Percentiles rank a stretch among this genome's conserved stretches.
phyloP scores from a whole-genome alignment of 768 basidiomycete genomes.

The Russula sp. region DNA sequence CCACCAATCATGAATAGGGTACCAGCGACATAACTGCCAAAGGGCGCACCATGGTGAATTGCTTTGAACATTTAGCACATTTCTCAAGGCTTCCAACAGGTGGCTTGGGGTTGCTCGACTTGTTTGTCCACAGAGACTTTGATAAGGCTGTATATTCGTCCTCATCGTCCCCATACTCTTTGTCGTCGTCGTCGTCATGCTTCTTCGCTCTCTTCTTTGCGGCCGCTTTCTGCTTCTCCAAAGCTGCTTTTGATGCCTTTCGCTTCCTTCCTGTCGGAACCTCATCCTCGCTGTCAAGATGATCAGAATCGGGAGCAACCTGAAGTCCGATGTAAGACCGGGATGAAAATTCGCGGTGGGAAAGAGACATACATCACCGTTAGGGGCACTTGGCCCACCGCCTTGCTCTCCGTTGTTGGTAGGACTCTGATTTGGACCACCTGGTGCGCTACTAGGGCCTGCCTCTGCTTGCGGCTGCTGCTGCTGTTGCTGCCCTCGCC shows the following conservation, averaged over 20 bases:
- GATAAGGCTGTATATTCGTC: slow-evolving; percentile 63
- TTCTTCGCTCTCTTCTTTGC: slow-evolving; percentile 26
- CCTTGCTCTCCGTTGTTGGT: slow-evolving; percentile 21
- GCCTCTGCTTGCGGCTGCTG: slow-evolving; percentile 35
- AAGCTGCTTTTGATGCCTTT: slow-evolving; percentile 21
- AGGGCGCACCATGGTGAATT: slow-evolving; percentile 77
- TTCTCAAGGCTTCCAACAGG: slow-evolving; percentile 70
- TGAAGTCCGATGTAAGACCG: background rate
- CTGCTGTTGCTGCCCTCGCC: slow-evolving; percentile 31
- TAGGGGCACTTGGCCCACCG: slow-evolving; percentile 16
- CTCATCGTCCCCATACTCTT: slow-evolving; percentile 41
- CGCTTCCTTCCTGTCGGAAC: slow-evolving; percentile 19
- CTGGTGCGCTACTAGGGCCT: slow-evolving; percentile 34
- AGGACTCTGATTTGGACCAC: slow-evolving; percentile 15
- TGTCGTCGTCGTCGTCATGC: slow-evolving; percentile 34
- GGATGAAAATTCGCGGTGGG: background rate
- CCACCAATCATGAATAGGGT: background rate
- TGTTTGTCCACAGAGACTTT: slow-evolving; percentile 37
- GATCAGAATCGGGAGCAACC: slow-evolving; percentile 21
- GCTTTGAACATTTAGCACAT: slow-evolving; percentile 76
- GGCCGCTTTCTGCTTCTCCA: slow-evolving; percentile 29
- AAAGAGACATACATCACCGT: background rate
- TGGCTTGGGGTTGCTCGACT: slow-evolving; percentile 41
- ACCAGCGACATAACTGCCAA: background rate
- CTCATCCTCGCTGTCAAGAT: slow-evolving; percentile 12